Evolutionary conservation across 805 yeast genomes (phyloP).

Genomic region (Danielozyma ontarioensis): DNA sequence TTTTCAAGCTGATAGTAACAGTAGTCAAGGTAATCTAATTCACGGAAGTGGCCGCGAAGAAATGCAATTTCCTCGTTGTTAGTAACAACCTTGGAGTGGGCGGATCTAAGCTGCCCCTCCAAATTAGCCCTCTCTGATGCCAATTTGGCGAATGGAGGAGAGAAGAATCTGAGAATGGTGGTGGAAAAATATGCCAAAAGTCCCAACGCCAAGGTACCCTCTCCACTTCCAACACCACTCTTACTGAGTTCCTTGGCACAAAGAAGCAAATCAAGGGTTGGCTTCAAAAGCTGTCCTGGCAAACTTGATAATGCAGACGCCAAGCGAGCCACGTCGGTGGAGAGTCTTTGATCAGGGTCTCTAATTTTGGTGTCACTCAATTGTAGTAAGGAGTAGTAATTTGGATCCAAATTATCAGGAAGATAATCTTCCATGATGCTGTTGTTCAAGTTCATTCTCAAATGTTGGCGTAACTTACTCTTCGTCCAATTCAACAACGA

Average conservation of each 20-base stretch:
- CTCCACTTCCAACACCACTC: conserved; percentile 65
- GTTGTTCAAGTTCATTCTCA: conserved; percentile 61
- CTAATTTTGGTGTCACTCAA: conserved; percentile 45
- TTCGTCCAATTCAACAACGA: conserved; percentile 62
- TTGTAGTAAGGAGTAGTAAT: conserved; percentile 69
- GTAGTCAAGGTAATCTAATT: conserved; percentile 69
- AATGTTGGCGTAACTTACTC: conserved; percentile 48
- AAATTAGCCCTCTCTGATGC: conserved; percentile 71
- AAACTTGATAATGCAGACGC: conserved; percentile 65
- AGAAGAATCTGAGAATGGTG: conserved; percentile 61
- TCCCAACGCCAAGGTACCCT: conserved; percentile 75
- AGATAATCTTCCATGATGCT: conserved; percentile 65
- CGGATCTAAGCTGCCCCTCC: conserved; percentile 79
- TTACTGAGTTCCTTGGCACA: conserved; percentile 74
- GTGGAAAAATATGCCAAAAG: conserved; percentile 79
- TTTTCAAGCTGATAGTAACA: conserved; percentile 77
- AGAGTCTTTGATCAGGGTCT: conserved; percentile 80
- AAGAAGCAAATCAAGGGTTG: conserved; percentile 69
- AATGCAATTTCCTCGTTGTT: conserved; percentile 86
- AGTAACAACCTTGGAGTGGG: conserved; percentile 75
- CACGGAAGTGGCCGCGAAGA: conserved; percentile 75
- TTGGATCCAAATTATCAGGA: conserved; percentile 63
- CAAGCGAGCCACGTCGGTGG: conserved; percentile 74
- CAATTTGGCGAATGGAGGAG: conserved; percentile 85
- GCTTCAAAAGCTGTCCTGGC: conserved; percentile 81